Percentiles rank a stretch among this genome's conserved stretches.
These are phyloP conservation scores for Ceratocystis cacaofunesta DNA, from an alignment of 2,329 filamentous ascomycete species.

Conservation along the genomic window DNA sequence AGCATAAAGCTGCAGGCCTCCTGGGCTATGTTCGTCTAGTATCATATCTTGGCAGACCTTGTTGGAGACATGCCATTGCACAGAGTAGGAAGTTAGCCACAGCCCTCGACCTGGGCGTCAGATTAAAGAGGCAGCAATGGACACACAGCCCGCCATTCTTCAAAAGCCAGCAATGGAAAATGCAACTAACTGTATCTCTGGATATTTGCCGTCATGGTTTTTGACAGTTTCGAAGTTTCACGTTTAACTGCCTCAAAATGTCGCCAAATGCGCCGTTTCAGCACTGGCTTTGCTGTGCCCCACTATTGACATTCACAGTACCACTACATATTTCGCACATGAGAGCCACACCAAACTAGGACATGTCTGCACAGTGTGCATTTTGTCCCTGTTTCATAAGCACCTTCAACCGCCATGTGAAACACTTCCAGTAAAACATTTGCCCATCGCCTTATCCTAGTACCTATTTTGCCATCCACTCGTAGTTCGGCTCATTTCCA, in stretches of 20 bases:
- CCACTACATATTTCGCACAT: neutral
- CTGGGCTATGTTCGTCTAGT: neutral
- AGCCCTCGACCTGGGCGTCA: too few species aligned
- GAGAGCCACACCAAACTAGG: neutral
- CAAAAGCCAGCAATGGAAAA: neutral
- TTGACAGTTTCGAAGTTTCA: slow-evolving; percentile 1
- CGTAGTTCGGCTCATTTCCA: neutral
- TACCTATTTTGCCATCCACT: neutral
- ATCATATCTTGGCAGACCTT: neutral
- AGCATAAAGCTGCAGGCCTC: neutral
- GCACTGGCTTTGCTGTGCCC: neutral
- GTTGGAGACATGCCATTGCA: too few species aligned
- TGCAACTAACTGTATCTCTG: too few species aligned
- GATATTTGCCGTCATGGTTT: neutral
- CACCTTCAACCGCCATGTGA: neutral
- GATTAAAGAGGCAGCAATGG: neutral
- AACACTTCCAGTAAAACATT: neutral
- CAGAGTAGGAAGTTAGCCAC: too few species aligned
- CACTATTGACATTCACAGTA: slow-evolving; percentile 6
- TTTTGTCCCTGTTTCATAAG: slow-evolving; percentile 8
- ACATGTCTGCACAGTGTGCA: slow-evolving; percentile 6
- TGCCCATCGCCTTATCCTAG: neutral
- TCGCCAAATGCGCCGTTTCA: neutral
- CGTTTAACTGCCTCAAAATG: neutral
- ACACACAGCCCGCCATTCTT: neutral